Base-by-base conservation (phyloP, 2,329 filamentous ascomycete genomes). In the Sarocladiaceae sp. region DNA sequence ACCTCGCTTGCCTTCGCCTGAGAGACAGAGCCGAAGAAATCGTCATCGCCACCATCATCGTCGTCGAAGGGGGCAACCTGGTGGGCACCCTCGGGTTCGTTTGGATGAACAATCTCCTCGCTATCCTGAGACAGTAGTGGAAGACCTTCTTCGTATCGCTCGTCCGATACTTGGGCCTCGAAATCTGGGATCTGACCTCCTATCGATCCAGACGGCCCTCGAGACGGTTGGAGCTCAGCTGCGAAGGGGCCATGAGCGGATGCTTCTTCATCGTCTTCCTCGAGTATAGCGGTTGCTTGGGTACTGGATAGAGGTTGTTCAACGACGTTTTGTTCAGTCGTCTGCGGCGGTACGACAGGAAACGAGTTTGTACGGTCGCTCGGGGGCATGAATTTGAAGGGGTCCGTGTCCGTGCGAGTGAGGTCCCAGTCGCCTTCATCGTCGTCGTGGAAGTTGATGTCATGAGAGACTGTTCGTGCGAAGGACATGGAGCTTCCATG, bases 111-210 rank as follows among this genome's bases (percentile, higher is more conserved):
- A n/a, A n/a, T n/a, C n/a, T 43, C 23, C 6, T 13, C 40, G 15
- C 16, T 23, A 7, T 57, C 45, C 40, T 66, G 59, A 16, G 70
- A 67, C 53, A 79, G 78, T 47, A 88, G 61, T 1, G 83, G 83
- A 4, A 88, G 47, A 0, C 83, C 83, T 62, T 88, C 84, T 47
- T 85, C 82, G 50, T 74, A 88, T 34, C 83, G 76, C 19, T 76
- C 74, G 20, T 83, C 75, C 1, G 67, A 64, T 18, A 65, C 65
- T 29, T 72, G 65, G 27, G 67, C 66, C 11, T 67, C 61, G 2
- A 58, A 49, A 33, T 61, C 66, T 18, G 62, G 57, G 1, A 71
- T 48, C 16, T 73, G 66, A 12, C 71, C 67, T 7, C 71, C 71
- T 35, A 72, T 58, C 7, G 62, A 66, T 33, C 66, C 61, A 6